Evolutionary conservation across 2,329 filamentous ascomycete genomes (phyloP).

Genomic region (Fusarium nurragi): DNA sequence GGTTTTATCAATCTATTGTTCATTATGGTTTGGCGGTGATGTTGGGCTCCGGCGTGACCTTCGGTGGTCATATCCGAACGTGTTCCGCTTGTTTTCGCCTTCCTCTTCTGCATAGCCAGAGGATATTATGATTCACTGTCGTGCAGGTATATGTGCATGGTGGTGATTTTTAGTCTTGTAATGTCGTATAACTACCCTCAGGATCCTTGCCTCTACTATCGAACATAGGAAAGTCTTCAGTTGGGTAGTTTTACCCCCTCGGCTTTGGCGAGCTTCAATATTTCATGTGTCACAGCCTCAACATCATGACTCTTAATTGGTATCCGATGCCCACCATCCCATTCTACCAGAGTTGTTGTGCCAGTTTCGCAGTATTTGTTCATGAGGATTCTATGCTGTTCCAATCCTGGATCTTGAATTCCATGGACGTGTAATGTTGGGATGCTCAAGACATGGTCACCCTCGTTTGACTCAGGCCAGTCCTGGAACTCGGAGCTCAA

Average conservation of each 20-base stretch:
- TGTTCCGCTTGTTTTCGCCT: no score
- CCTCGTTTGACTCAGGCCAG: slow-evolving; percentile 60
- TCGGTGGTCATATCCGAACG: no score
- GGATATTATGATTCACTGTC: no score
- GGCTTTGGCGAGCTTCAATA: slow-evolving; percentile 42
- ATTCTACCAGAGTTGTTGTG: slow-evolving; percentile 69
- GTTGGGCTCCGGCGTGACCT: no score
- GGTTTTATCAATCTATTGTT: no score
- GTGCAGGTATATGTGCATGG: not conserved
- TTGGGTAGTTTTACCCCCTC: slow-evolving; percentile 9
- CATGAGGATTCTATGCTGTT: slow-evolving; percentile 59
- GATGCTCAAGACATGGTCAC: slow-evolving; percentile 45
- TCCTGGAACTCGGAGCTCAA: slow-evolving; percentile 41
- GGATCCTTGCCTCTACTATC: not conserved
- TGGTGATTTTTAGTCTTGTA: not conserved
- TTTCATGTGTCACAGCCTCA: slow-evolving; percentile 47
- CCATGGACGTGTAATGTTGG: slow-evolving; percentile 56
- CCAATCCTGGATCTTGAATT: slow-evolving; percentile 68
- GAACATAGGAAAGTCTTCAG: not conserved
- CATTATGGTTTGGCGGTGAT: no score
- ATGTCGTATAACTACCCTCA: not conserved
- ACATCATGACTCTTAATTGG: slow-evolving; percentile 76
- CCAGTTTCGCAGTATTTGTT: slow-evolving; percentile 67
- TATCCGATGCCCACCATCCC: slow-evolving; percentile 77
- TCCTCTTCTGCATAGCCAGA: no score